Evolutionary conservation across 495 filamentous ascomycete genomes (phyloP), one percentile per base, ranked within the genome.

Genomic region (Trichoderma gamsii): DNA sequence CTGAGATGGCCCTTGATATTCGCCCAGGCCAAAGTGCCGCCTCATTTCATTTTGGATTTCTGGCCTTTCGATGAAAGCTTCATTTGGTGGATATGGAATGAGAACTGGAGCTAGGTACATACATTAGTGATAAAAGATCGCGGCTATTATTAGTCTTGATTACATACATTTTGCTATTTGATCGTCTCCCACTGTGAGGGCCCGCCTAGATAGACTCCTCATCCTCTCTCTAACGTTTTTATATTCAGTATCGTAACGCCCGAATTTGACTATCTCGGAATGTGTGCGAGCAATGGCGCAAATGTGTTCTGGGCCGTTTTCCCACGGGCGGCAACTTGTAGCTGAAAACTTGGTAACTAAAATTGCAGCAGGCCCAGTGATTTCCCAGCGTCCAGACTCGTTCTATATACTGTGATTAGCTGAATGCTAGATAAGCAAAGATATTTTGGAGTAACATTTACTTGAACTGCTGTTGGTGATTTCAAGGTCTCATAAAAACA

Each of bases 1-100:
- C 64, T 61, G 43, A 46, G 43, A 15, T 11, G 3, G 43, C 18
- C 18, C 43, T 12, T 46, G 9, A 16, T 46, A 64, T 44, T 56
- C 66, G 25, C 44, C 43, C 18, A 46, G 25, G 68, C 66, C 27
- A 68, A 77, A 66, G 65, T 68, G 74, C 9, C 70, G 15, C 27
- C 72, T 67, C 41, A 84, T 76, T 29, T 75, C 59, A 12, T 71
- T 65, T 59, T 83, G 74, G 13, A 77, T 76, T 8, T 69, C 71
- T 32, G 73, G 66, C 12, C 81, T 76, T 49, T 77, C 75, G 61
- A 85, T 71, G 68, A 84, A 82, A 68, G 76, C 72, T 51, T 69
- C 69, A 70, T 83, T 81, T 1, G 70, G 67, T 16, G 61, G 52
- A 56, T 70, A 72, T 11, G 73, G 73, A 4, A 72, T 69, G 32